Conservation (phyloP, 257 asterid species). For the Avicennia marina region DNA sequence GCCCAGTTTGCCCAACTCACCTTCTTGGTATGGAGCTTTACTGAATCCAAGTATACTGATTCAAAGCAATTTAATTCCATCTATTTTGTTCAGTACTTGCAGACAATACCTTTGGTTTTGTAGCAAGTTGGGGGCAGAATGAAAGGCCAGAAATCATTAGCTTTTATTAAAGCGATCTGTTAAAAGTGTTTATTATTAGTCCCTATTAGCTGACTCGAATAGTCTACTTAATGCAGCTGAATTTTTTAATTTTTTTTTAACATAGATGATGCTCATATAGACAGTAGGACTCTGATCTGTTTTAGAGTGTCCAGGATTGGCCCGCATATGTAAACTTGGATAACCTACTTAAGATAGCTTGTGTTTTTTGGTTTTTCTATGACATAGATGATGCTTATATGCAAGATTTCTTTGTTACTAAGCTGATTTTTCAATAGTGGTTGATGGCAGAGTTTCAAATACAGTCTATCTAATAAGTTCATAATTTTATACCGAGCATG, state of each 20-base stretch:
- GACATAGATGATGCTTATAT: not conserved
- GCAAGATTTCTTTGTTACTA: too few species aligned
- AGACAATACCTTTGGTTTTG: not conserved
- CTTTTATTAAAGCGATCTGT: not conserved
- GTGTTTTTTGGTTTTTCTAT: not conserved
- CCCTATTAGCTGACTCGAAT: not conserved
- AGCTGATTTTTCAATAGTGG: too few species aligned
- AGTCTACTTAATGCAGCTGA: not conserved
- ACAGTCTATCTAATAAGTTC: too few species aligned
- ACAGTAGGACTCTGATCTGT: not conserved
- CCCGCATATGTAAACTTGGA: not conserved
- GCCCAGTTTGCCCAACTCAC: constrained; percentile 51
- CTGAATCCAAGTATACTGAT: constrained; percentile 3
- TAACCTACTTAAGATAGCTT: not conserved
- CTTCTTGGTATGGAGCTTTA: constrained; percentile 48
- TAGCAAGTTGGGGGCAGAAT: not conserved
- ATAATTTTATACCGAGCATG: too few species aligned
- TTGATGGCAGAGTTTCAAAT: too few species aligned
- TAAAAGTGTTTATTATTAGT: not conserved
- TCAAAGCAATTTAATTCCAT: not conserved
- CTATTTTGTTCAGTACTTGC: not conserved
- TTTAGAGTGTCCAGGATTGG: not conserved
- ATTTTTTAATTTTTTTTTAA: not conserved
- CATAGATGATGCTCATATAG: too few species aligned
- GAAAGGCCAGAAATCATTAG: constrained; percentile 6